Evolutionary conservation across 2,329 filamentous ascomycete species (phyloP).

Genomic region (Pyricularia grisea): DNA sequence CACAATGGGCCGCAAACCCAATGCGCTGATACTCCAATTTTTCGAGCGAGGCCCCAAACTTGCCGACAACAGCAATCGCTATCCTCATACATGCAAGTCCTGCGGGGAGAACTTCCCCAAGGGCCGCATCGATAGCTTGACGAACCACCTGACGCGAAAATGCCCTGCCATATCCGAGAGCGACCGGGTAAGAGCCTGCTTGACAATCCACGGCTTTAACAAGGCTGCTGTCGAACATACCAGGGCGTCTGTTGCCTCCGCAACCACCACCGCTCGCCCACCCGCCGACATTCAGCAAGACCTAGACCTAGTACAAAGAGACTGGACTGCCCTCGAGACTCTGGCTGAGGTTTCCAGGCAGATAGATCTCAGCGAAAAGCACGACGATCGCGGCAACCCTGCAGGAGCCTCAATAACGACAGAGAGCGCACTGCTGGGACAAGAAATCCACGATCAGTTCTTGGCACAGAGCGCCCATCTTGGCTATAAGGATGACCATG

Average conservation of each 20-base stretch:
- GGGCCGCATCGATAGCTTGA: conserved; percentile 75
- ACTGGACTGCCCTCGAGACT: conserved; percentile 76
- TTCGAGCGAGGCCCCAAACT: conserved; percentile 82
- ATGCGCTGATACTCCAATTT: conserved; percentile 77
- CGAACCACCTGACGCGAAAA: conserved; percentile 74
- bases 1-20: conserved; percentile 74
- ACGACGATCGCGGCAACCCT: conserved; percentile 36
- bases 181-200: conserved; percentile 66
- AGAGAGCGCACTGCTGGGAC: conserved; percentile 19
- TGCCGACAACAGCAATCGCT: conserved; percentile 82
- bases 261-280: conserved; percentile 9
- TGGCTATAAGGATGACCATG: conserved; percentile 1
- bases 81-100: conserved; percentile 81
- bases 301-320: conserved; percentile 33
- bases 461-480: conserved; percentile 17
- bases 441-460: conserved; percentile 49
- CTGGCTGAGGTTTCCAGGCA: conserved; percentile 81
- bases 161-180: conserved; percentile 69
- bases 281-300: conserved; percentile 13
- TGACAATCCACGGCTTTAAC: conserved; percentile 62
- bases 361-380: conserved; percentile 57
- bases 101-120: conserved; percentile 88
- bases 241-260: conserved; percentile 11
- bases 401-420: conserved; percentile 31
- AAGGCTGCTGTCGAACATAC: conserved; percentile 29